A percentile compares a stretch with the other conserved stretches of the same genome.
Evolutionary conservation across 2,329 filamentous ascomycete species (phyloP).

Genomic region (Diaporthe humulicola): DNA sequence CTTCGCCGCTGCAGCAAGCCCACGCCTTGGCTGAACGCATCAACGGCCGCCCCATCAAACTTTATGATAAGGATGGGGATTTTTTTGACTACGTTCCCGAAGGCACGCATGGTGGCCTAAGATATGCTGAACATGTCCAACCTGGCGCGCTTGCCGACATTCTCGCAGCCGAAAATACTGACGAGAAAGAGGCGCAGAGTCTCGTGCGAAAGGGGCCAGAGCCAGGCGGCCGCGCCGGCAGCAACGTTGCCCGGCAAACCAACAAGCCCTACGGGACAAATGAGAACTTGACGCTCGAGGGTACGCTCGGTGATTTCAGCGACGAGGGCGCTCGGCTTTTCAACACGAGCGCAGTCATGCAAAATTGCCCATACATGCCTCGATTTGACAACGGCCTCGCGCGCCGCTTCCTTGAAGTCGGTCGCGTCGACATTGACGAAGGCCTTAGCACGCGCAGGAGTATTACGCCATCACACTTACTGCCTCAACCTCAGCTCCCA

Average conservation of each 20-base stretch:
- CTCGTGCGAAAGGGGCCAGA: not conserved
- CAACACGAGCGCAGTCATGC: not conserved
- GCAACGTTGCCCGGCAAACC: not conserved
- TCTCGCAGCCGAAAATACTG: not conserved
- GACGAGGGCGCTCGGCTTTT: not conserved
- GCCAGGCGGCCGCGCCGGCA: not conserved
- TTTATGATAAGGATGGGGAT: not conserved
- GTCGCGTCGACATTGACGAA: not conserved
- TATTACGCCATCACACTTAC: too few species aligned
- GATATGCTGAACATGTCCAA: not conserved
- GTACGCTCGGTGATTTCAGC: not conserved
- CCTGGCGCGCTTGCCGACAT: not conserved
- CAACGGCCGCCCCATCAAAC: not conserved
- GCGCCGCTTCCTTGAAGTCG: not conserved
- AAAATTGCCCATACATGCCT: not conserved
- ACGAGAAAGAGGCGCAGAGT: not conserved
- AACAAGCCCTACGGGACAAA: too few species aligned
- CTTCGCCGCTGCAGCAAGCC: not conserved
- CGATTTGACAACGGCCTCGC: not conserved
- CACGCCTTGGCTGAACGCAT: not conserved
- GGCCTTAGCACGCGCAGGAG: not conserved
- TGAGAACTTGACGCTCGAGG: not conserved
- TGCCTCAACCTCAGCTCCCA: not conserved
- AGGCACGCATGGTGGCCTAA: not conserved
- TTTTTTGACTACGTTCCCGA: not conserved